Conservation (phyloP, 1,284 basidiomycete genomes). For the Marasmius fiardii region DNA sequence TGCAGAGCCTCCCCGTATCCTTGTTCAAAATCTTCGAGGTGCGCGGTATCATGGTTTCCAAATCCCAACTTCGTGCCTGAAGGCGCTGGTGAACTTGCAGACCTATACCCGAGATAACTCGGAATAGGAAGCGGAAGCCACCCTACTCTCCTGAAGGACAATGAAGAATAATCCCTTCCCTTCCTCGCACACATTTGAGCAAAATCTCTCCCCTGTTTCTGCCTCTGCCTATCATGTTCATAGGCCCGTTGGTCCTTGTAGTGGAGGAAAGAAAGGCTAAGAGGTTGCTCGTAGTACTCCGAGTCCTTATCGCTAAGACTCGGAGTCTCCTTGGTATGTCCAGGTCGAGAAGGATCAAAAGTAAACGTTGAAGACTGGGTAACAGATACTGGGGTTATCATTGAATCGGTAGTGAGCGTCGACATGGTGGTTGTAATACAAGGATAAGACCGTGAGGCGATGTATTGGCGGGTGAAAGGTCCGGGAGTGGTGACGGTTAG, state of each 20-base stretch:
- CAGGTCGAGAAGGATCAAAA: neutral
- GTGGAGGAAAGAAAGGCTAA: conserved; percentile 10
- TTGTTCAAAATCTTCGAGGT: neutral
- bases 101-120: neutral
- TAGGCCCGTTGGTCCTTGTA: conserved; percentile 42
- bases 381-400: too few relatives aligned
- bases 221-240: conserved; percentile 45
- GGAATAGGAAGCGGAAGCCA: conserved; percentile 3
- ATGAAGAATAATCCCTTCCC: conserved; percentile 12
- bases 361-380: neutral
- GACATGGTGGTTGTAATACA: too few relatives aligned
- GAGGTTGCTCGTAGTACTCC: neutral
- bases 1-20: neutral
- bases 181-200: conserved; percentile 35
- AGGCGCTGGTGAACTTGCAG: too few relatives aligned
- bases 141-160: conserved; percentile 18
- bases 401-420: too few relatives aligned
- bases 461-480: too few relatives aligned
- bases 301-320: neutral
- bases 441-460: too few relatives aligned
- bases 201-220: conserved; percentile 32
- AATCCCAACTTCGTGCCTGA: too few relatives aligned
- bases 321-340: neutral
- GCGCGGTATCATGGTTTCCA: neutral
- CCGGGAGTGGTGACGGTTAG: too few relatives aligned